phyloP scores from a whole-genome alignment of 1,284 basidiomycete species.

The Trichosporon sp. region DNA sequence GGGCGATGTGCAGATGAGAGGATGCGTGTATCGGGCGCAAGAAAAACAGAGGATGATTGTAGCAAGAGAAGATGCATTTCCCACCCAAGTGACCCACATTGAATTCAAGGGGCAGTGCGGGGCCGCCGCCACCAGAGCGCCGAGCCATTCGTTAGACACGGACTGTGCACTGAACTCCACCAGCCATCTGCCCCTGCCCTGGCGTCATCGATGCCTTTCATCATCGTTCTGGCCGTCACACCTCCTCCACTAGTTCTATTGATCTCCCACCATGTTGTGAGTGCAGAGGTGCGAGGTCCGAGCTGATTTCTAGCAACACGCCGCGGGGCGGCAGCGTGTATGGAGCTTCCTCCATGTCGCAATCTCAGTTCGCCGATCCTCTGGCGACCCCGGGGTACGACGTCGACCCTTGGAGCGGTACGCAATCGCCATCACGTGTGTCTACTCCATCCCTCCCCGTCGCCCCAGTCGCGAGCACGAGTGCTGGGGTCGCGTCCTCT shows the following conservation, averaged over 20 bases:
- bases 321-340: constrained; percentile 36
- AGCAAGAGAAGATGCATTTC: background rate
- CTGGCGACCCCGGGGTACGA: constrained; percentile 60
- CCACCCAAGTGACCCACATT: background rate
- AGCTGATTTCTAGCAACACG: constrained; percentile 40
- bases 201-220: constrained; percentile 20
- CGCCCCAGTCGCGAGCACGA: background rate
- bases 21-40: background rate
- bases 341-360: constrained; percentile 24
- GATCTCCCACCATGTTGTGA: constrained; percentile 42
- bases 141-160: background rate
- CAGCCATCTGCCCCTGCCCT: background rate
- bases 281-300: constrained; percentile 8
- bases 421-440: constrained; percentile 65
- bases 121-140: constrained; percentile 6
- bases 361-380: constrained; percentile 38
- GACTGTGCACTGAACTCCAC: constrained; percentile 16
- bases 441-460: constrained; percentile 30
- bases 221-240: constrained; percentile 3
- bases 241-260: background rate
- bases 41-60: background rate
- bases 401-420: constrained; percentile 82
- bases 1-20: background rate
- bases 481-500: background rate
- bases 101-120: background rate